Percentiles rank a stretch among this genome's conserved stretches.
These are phyloP conservation scores for Chalciporus chontae DNA, from an alignment of 768 basidiomycete species.

Conservation along the genomic window DNA sequence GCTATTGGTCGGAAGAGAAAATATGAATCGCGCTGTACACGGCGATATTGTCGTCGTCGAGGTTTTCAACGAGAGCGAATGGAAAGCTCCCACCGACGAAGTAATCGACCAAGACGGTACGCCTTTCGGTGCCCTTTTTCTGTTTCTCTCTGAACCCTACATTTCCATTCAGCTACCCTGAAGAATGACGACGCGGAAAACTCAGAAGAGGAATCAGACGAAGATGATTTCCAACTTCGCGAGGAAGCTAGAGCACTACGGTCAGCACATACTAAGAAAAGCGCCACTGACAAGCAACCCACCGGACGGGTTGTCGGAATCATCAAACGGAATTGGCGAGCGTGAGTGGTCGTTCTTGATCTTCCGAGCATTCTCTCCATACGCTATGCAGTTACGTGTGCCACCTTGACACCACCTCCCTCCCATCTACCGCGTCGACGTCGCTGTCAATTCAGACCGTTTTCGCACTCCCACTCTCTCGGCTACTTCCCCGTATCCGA, in stretches of 20 bases:
- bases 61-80: constrained; percentile 80
- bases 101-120: constrained; percentile 91
- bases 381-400: constrained; percentile 70
- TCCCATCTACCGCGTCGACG: constrained; percentile 72
- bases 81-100: constrained; percentile 90
- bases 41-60: constrained; percentile 93
- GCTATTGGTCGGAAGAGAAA: constrained; percentile 81
- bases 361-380: too few species aligned
- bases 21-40: constrained; percentile 94
- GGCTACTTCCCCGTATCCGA: constrained; percentile 88
- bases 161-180: constrained; percentile 53
- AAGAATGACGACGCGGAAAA: constrained; percentile 87
- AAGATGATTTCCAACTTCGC: constrained; percentile 33
- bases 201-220: constrained; percentile 57
- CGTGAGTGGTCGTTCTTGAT: constrained; percentile 48
- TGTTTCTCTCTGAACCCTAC: neutral
- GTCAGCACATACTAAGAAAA: constrained; percentile 21
- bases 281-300: constrained; percentile 67
- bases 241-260: constrained; percentile 42
- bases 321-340: constrained; percentile 93
- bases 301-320: constrained; percentile 91
- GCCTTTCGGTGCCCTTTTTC: constrained; percentile 18
- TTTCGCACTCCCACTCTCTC: constrained; percentile 90
- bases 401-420: constrained; percentile 87
- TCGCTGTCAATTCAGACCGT: constrained; percentile 87